phyloP scores from a whole-genome alignment of 805 yeast genomes.

The Kregervanrija pseudodelftensis region DNA sequence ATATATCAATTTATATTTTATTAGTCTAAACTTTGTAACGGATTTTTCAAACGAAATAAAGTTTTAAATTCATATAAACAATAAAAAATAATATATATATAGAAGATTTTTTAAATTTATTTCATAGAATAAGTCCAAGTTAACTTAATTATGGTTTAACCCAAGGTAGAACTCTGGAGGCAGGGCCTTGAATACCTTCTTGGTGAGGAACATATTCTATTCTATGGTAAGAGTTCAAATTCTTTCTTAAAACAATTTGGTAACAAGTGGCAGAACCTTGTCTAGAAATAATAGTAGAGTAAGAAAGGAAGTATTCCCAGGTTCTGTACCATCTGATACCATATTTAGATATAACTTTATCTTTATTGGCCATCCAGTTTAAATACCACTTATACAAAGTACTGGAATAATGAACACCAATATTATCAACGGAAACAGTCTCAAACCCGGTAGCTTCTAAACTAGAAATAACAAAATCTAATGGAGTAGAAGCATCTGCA shows the following conservation, averaged over 20 bases:
- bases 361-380: conserved; percentile 85
- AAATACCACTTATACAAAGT: conserved; percentile 93
- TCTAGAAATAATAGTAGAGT: conserved; percentile 77
- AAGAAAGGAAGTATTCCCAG: conserved; percentile 87
- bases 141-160: conserved; percentile 29
- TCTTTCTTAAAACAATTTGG: conserved; percentile 88
- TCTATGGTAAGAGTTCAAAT: conserved; percentile 77
- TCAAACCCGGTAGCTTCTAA: conserved; percentile 85
- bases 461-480: conserved; percentile 69
- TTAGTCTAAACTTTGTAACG: not conserved
- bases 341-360: conserved; percentile 66
- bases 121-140: not conserved
- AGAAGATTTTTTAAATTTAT: not conserved
- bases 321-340: conserved; percentile 88
- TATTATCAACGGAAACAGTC: conserved; percentile 74
- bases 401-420: conserved; percentile 89
- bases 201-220: conserved; percentile 73
- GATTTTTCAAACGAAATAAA: not conserved
- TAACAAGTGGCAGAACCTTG: conserved; percentile 91
- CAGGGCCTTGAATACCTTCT: conserved; percentile 60
- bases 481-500: conserved; percentile 93
- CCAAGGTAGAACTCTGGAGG: conserved; percentile 52
- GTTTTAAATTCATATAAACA: not conserved
- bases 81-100: not conserved
- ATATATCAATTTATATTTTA: not conserved